These are phyloP conservation scores for Rubroshorea leprosula DNA, from an alignment of 345 rosid species.

Conservation along the genomic window DNA sequence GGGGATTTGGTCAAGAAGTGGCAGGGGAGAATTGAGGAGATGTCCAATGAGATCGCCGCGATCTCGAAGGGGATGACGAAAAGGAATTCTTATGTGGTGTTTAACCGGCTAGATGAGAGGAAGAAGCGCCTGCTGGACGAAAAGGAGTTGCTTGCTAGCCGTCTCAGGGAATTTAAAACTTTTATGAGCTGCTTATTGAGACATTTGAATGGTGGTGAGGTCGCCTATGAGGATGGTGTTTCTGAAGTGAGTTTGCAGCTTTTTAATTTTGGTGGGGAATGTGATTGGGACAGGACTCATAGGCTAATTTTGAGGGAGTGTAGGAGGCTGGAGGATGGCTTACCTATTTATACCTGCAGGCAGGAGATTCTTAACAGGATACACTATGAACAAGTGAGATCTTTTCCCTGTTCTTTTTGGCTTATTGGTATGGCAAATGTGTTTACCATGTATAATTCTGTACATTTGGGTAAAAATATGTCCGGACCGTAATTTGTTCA, in stretches of 20 bases:
- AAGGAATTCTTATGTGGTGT: not conserved
- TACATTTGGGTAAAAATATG: not conserved
- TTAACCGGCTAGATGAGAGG: slow-evolving; percentile 14
- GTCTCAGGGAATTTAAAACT: slow-evolving; percentile 46
- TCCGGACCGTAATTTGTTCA: no score
- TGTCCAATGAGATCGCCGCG: slow-evolving; percentile 22
- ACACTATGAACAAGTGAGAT: slow-evolving; percentile 44
- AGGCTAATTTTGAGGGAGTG: slow-evolving; percentile 56
- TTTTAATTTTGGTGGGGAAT: slow-evolving; percentile 28
- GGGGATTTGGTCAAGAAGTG: slow-evolving; percentile 42
- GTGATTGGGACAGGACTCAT: slow-evolving; percentile 53
- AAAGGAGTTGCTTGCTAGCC: slow-evolving; percentile 29
- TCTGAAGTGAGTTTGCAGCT: slow-evolving; percentile 18
- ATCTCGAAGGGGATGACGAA: slow-evolving; percentile 7
- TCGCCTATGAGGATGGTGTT: slow-evolving; percentile 1
- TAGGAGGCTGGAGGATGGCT: slow-evolving; percentile 62
- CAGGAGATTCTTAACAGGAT: slow-evolving; percentile 42
- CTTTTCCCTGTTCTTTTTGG: not conserved
- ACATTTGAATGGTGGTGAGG: slow-evolving; percentile 29
- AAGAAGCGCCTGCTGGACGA: slow-evolving; percentile 34
- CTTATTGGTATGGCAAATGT: not conserved
- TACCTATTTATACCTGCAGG: slow-evolving; percentile 64
- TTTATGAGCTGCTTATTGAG: slow-evolving; percentile 48
- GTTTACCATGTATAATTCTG: not conserved
- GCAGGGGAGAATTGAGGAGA: slow-evolving; percentile 23